These are phyloP conservation scores for Spizellomyces sp. DNA, from an alignment of 192 early-diverging fungal species.

Conservation along the genomic window DNA sequence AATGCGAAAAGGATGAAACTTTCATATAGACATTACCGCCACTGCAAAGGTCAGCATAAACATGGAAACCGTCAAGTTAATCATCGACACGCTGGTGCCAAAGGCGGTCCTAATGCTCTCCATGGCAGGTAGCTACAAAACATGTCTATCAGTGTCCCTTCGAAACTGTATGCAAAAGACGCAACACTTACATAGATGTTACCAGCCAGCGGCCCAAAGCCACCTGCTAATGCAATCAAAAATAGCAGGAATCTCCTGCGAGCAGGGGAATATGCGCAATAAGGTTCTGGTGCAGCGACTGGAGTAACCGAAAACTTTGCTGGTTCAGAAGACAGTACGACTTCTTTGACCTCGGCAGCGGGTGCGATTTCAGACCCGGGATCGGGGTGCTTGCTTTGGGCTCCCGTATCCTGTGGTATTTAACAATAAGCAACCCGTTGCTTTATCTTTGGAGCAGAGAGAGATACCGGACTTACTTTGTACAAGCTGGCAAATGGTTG, in stretches of 20 bases:
- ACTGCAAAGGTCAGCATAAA: background rate
- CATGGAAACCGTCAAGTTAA: background rate
- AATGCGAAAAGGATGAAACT: background rate
- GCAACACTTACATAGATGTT: background rate
- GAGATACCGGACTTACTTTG: background rate
- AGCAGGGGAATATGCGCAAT: too few relatives aligned
- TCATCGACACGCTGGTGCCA: background rate
- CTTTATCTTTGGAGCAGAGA: too few relatives aligned
- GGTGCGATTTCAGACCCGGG: too few relatives aligned
- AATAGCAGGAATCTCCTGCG: too few relatives aligned
- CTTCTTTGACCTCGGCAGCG: too few relatives aligned
- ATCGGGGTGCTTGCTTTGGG: too few relatives aligned
- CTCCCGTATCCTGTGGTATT: too few relatives aligned
- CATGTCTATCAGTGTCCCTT: background rate
- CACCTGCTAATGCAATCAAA: too few relatives aligned
- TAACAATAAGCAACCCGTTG: too few relatives aligned
- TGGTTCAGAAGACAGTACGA: too few relatives aligned
- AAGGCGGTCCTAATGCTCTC: background rate
- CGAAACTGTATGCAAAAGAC: background rate
- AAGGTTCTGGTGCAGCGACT: too few relatives aligned
- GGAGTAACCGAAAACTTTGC: too few relatives aligned
- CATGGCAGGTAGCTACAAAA: background rate
- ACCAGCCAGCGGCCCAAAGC: background rate
- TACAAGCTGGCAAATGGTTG: background rate
- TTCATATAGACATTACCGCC: background rate